Evolutionary conservation across 2,329 filamentous ascomycete species (phyloP).

Genomic region (Fusarium virguliforme): DNA sequence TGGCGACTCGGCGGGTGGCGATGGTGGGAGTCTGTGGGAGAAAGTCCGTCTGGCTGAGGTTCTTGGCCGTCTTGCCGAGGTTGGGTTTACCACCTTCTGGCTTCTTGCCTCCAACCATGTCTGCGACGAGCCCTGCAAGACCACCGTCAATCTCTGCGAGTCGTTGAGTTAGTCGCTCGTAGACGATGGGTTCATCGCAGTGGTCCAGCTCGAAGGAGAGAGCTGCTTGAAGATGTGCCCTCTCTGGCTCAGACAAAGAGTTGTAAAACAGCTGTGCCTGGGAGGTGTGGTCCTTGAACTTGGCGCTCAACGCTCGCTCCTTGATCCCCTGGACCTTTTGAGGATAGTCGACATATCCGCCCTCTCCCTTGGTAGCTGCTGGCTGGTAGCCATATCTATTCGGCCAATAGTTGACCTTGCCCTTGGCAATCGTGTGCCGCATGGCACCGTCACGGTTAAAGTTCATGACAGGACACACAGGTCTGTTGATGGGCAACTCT

Average conservation of each 20-base stretch:
- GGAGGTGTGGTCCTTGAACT: constrained; percentile 84
- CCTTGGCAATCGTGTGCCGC: constrained; percentile 79
- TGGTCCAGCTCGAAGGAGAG: constrained; percentile 85
- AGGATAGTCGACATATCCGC: constrained; percentile 77
- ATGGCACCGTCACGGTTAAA: constrained; percentile 82
- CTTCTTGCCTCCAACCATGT: constrained; percentile 76
- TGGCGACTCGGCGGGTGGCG: constrained; percentile 78
- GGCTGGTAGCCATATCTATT: constrained; percentile 74
- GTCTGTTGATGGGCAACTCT: constrained; percentile 83
- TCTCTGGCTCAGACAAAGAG: constrained; percentile 78
- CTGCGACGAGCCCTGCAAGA: constrained; percentile 78
- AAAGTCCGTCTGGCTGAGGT: constrained; percentile 79
- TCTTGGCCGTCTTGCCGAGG: constrained; percentile 77
- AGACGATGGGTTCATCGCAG: constrained; percentile 84
- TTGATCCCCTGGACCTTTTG: constrained; percentile 80
- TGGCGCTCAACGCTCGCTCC: constrained; percentile 76
- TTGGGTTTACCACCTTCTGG: constrained; percentile 72
- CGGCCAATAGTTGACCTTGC: constrained; percentile 79
- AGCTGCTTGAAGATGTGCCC: constrained; percentile 79
- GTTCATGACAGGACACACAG: constrained; percentile 82
- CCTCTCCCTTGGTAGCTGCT: constrained; percentile 74
- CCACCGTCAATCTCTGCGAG: constrained; percentile 80
- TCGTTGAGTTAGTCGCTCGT: constrained; percentile 77
- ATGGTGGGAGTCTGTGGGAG: constrained; percentile 76
- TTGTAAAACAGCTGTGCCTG: constrained; percentile 90